Evolutionary conservation across 148 eudicot genomes (phyloP), one percentile per base, ranked within the genome.

Genomic region (Amaranthus cruentus): DNA sequence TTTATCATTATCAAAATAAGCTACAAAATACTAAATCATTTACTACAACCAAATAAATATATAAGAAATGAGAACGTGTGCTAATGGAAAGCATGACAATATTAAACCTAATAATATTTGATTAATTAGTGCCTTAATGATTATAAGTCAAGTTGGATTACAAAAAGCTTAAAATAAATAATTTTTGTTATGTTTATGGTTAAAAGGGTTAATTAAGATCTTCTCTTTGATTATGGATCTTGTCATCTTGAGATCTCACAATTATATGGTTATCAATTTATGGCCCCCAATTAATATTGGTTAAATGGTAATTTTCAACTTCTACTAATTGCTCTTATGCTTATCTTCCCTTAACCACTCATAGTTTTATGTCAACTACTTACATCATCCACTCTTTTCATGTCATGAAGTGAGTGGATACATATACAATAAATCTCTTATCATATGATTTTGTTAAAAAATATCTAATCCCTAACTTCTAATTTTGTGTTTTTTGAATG

Each of bases 251-350:
- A 66, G 49, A 66, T 66, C 69, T 66, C 38, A 28, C 38, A 28
- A 28, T 28, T 28, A 28, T 28, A 28, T 66, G 43, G 49, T 9
- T 1, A 48, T 15, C 52, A 48, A 10, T 66, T 48, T 48, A 11
- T 66, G 69, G 51, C 54, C 69, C 69, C 69, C 69, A 48, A 66
- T 66, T 48, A 49, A 66, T 43, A 15, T 10, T 65, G n/a, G 6
- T 49, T 66, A 61, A 3, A 46, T 64, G 8, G 4, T 15, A 49
- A 3, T 49, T 66, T 13, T 64, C 18, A 64, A 5, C 68, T 46
- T 13, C 9, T 64, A 13, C 68, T 65, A 65, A 47, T 65, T 65
- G 52, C 53, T 65, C 6, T 65, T 13, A 28, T 65, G 52, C 15
- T 46, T 6, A 12, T 62, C 9, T 62, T 15, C 68, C 51, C 28